Conservation (phyloP, 495 filamentous ascomycete genomes). For the Astrothelium subdiscretum region DNA sequence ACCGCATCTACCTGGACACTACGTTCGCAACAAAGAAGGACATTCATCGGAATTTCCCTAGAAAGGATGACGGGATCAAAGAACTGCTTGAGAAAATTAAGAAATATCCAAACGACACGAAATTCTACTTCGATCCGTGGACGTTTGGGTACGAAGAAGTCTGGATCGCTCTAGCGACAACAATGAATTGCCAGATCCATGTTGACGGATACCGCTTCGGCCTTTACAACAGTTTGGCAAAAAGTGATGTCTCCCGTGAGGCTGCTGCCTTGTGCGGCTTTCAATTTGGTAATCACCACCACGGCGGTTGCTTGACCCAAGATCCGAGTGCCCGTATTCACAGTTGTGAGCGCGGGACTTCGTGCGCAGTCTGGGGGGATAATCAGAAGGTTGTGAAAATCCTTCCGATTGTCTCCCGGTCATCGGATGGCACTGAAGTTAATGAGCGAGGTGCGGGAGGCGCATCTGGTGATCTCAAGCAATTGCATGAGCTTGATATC, state of each 20-base stretch:
- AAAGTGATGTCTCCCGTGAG: conserved; percentile 29
- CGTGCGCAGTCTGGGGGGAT: conserved; percentile 44
- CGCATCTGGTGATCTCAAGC: conserved; percentile 62
- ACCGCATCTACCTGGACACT: conserved; percentile 80
- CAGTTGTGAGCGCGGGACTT: conserved; percentile 68
- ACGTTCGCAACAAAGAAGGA: conserved; percentile 50
- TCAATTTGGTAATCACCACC: conserved; percentile 55
- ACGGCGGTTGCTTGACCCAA: conserved; percentile 60
- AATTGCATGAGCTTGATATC: conserved; percentile 52
- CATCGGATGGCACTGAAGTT: conserved; percentile 46
- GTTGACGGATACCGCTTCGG: conserved; percentile 68
- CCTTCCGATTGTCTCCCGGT: conserved; percentile 55
- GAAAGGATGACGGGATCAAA: conserved; percentile 59
- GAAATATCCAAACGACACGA: conserved; percentile 59
- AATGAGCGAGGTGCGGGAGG: conserved; percentile 68
- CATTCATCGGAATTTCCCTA: conserved; percentile 39
- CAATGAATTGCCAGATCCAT: conserved; percentile 62
- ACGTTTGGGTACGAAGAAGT: conserved; percentile 89
- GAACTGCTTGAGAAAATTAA: conserved; percentile 62
- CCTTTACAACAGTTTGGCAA: conserved; percentile 39
- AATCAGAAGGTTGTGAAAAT: conserved; percentile 59
- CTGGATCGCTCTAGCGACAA: conserved; percentile 68
- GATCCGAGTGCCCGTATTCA: conserved; percentile 60
- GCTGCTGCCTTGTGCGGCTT: conserved; percentile 64
- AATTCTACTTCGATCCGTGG: conserved; percentile 83